Conservation (phyloP, 2,329 filamentous ascomycete species). For the Colletotrichum ledebouriae region DNA sequence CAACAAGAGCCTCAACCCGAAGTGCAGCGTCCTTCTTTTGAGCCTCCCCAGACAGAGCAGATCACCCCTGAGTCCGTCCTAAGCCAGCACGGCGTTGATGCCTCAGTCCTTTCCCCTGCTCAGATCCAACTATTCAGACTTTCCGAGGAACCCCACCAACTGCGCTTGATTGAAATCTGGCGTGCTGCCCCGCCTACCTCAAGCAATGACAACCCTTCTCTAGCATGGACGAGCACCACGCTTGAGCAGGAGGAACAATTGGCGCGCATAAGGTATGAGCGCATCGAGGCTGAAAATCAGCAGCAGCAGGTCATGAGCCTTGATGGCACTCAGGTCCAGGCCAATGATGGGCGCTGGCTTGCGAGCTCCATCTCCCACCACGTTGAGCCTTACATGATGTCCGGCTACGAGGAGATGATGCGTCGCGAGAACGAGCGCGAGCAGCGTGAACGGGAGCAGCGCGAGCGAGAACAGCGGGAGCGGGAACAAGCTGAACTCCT, state of each 20-base stretch:
- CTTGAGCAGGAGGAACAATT: constrained; percentile 71
- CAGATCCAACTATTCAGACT: constrained; percentile 85
- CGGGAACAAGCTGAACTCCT: constrained; percentile 47
- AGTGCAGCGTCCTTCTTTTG: constrained; percentile 62
- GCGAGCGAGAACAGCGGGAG: constrained; percentile 49
- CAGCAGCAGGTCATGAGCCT: constrained; percentile 59
- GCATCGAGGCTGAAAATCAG: constrained; percentile 53
- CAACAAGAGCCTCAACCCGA: constrained; percentile 49
- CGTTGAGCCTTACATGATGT: constrained; percentile 86
- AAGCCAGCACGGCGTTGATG: constrained; percentile 77
- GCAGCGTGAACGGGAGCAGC: constrained; percentile 63
- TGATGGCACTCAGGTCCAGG: constrained; percentile 67
- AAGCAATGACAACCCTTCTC: constrained; percentile 64
- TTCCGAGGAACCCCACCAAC: constrained; percentile 78
- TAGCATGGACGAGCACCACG: constrained; percentile 67
- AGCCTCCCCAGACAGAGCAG: constrained; percentile 63
- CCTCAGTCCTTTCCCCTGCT: constrained; percentile 75
- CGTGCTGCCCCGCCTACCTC: constrained; percentile 80
- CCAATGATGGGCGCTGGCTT: constrained; percentile 67
- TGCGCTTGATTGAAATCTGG: constrained; percentile 87
- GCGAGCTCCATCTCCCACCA: constrained; percentile 54
- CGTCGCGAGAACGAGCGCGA: constrained; percentile 70
- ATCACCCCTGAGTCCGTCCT: constrained; percentile 71
- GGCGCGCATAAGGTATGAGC: constrained; percentile 72
- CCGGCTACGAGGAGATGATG: constrained; percentile 81